These are phyloP conservation scores for Yamadazyma mexicana DNA, from an alignment of 1,139 yeast species.

Conservation along the genomic window DNA sequence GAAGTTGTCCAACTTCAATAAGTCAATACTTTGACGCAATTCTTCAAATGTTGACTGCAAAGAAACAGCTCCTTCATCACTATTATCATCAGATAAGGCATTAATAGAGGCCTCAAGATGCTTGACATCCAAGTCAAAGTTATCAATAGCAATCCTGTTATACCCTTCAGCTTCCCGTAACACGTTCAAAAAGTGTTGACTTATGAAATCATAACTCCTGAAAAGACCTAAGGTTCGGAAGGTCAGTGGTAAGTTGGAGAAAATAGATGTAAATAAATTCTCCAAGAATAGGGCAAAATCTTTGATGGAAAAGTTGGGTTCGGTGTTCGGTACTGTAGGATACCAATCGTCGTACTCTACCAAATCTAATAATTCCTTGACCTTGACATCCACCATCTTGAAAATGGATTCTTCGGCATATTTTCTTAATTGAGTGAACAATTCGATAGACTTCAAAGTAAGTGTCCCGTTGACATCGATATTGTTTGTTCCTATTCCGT, in stretches of 20 bases:
- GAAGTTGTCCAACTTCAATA: conserved; percentile 38
- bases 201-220: conserved; percentile 83
- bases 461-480: conserved; percentile 41
- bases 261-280: conserved; percentile 84
- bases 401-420: conserved; percentile 81
- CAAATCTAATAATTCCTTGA: conserved; percentile 77
- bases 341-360: conserved; percentile 84
- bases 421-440: conserved; percentile 64
- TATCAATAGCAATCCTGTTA: conserved; percentile 41
- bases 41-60: conserved; percentile 47
- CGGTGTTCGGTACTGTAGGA: conserved; percentile 44
- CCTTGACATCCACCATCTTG: conserved; percentile 74
- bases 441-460: conserved; percentile 41
- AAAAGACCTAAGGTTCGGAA: conserved; percentile 78
- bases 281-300: conserved; percentile 89
- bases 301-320: conserved; percentile 73
- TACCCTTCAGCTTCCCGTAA: conserved; percentile 50
- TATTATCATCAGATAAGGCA: conserved; percentile 14
- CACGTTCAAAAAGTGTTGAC: conserved; percentile 65
- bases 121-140: conserved; percentile 44
- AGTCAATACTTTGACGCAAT: conserved; percentile 45
- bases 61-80: conserved; percentile 31
- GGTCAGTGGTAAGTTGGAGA: conserved; percentile 76
- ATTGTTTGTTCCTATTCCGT: conserved; percentile 52
- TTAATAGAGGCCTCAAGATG: conserved; percentile 45